Base-by-base conservation (phyloP, 108 stramenopile genomes). In the Aureococcus anophagefferens region DNA sequence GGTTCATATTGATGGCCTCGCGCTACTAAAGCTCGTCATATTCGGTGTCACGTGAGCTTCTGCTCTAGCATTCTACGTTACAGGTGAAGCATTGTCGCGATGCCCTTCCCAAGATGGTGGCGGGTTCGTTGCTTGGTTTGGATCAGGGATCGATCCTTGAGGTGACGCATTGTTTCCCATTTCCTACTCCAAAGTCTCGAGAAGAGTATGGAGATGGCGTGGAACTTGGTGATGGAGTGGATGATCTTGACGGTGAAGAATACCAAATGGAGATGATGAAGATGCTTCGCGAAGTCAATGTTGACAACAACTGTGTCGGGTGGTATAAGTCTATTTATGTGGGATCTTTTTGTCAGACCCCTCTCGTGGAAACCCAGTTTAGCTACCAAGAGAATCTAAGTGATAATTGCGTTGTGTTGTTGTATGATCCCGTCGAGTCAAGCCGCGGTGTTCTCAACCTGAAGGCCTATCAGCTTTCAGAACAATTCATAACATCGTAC, bases 241-340 rank as follows among this genome's bases (percentile, higher is more conserved):
- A 80, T 75, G 80, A 81, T 71, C 71, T 89, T 70, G 88, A 91
- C 46, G 89, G 87, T 63, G 84, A 89, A 70, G 90, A 88, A 68
- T 98, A 89, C 74, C 94, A 96, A 77, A 73, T 93, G 36, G 94
- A 98, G 80, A 98, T 98, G 96, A 96, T 98, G 95, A 91, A 93
- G 77, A 96, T 98, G 96, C 86, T 98, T 16, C 80, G 91, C 64
- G 93, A 94, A 85, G 94, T 97, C 73, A 97, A 97, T 75, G 91
- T 97, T 34, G 98, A 99, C 77, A 94, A 92, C 82, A 99, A 96
- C 84, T 92, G 91, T 74, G 96, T 97, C 63, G 98, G 98, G n/a
- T 99, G 95, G 95, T 99, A 99, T 83, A 94, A 94, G 72, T 89
- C 89, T 74, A 94, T 92, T 86, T 93, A 93, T 74, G 81, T 96